Evolutionary conservation across 768 basidiomycete species (phyloP).

Genomic region (Leucosporidium creatinivorum): DNA sequence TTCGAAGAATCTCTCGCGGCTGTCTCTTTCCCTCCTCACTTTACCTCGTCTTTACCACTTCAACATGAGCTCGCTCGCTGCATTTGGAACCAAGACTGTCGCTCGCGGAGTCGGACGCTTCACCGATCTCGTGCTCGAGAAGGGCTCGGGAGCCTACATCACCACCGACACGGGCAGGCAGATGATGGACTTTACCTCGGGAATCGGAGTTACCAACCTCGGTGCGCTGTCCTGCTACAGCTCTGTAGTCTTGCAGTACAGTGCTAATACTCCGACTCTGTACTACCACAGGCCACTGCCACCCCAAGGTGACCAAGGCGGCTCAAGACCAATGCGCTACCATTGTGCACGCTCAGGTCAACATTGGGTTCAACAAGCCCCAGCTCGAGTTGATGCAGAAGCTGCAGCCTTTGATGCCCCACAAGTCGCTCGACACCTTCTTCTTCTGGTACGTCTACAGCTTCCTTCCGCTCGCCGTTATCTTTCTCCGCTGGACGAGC

Average conservation of each 20-base stretch:
- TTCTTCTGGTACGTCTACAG: slow-evolving; percentile 62
- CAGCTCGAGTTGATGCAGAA: slow-evolving; percentile 80
- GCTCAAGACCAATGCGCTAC: slow-evolving; percentile 81
- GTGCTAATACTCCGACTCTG: no score
- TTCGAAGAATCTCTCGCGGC: background rate
- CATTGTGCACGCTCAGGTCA: slow-evolving; percentile 68
- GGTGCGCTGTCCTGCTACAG: background rate
- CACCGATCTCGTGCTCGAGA: slow-evolving; percentile 27
- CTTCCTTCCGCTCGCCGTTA: background rate
- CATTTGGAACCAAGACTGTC: slow-evolving; percentile 25
- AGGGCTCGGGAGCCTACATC: slow-evolving; percentile 30
- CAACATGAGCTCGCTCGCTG: slow-evolving; percentile 14
- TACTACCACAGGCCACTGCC: slow-evolving; percentile 59
- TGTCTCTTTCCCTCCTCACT: background rate
- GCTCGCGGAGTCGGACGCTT: slow-evolving; percentile 28
- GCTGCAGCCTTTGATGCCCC: slow-evolving; percentile 79
- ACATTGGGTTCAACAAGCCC: slow-evolving; percentile 77
- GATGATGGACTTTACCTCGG: slow-evolving; percentile 76
- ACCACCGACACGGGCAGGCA: slow-evolving; percentile 55
- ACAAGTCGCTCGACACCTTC: slow-evolving; percentile 84
- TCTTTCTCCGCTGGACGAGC: no score
- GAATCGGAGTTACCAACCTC: slow-evolving; percentile 37
- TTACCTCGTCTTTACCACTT: background rate
- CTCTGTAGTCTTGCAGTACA: no score
- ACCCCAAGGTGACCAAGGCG: slow-evolving; percentile 75